Conservation (phyloP, 2,329 filamentous ascomycete species). For the Fusarium chuoi region DNA sequence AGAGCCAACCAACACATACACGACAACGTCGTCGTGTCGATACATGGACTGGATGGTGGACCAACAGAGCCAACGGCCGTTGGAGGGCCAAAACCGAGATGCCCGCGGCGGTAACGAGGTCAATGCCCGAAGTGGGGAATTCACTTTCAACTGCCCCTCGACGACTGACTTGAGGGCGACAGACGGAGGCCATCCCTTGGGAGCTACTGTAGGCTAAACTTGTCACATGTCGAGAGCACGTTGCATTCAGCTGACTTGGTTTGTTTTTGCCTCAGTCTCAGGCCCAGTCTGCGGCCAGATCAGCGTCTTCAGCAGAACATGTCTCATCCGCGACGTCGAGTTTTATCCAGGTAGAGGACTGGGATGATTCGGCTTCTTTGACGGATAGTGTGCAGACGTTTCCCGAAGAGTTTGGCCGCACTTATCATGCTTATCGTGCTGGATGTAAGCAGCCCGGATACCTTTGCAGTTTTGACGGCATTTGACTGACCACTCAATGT, state of each 20-base stretch:
- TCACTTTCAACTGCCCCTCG: neutral
- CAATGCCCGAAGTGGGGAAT: neutral
- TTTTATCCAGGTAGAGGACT: neutral
- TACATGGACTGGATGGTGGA: neutral
- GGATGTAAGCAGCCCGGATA: constrained; percentile 50
- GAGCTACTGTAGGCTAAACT: neutral
- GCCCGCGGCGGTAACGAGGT: neutral
- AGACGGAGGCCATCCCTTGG: neutral
- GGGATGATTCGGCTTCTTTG: constrained; percentile 13
- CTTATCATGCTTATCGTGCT: constrained; percentile 57
- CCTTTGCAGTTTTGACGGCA: neutral
- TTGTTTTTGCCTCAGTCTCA: neutral
- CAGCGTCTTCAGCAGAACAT: neutral
- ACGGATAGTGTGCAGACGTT: constrained; percentile 51
- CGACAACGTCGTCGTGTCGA: neutral
- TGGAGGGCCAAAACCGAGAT: neutral
- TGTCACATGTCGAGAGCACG: neutral
- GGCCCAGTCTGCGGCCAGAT: neutral
- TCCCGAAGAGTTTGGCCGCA: constrained; percentile 54
- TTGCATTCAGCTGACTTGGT: neutral
- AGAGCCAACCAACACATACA: neutral
- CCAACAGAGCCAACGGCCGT: neutral
- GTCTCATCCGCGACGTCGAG: neutral
- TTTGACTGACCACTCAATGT: neutral
- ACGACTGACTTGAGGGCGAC: neutral